Conservation (phyloP, 371 early-diverging fungal genomes). For the Syncephalis fuscata region DNA sequence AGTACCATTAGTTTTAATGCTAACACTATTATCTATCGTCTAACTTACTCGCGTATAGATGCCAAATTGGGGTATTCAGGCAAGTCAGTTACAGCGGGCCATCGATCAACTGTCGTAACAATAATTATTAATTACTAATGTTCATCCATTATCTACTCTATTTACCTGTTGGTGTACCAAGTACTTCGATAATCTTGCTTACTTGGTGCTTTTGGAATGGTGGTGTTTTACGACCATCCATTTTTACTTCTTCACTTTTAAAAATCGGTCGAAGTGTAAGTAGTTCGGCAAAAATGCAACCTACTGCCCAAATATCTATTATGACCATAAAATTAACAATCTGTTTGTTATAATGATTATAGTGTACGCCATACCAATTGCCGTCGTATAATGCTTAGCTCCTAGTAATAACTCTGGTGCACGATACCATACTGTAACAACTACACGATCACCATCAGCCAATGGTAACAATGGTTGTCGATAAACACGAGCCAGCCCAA, state of each 20-base stretch:
- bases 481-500: conserved; percentile 80
- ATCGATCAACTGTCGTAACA: conserved; percentile 39
- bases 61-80: conserved; percentile 47
- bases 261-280: conserved; percentile 78
- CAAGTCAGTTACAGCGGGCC: conserved; percentile 55
- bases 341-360: conserved; percentile 15
- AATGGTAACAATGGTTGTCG: conserved; percentile 65
- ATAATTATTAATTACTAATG: not conserved
- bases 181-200: conserved; percentile 74
- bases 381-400: conserved; percentile 78
- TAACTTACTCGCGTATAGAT: conserved; percentile 36
- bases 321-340: no score
- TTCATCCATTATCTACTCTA: not conserved
- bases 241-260: conserved; percentile 88
- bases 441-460: conserved; percentile 72
- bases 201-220: conserved; percentile 86
- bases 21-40: no score
- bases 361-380: conserved; percentile 32
- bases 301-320: conserved; percentile 87
- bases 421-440: conserved; percentile 97
- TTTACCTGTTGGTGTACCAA: conserved; percentile 77
- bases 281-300: conserved; percentile 94
- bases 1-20: no score
- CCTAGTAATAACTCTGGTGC: conserved; percentile 93
- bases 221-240: conserved; percentile 73